Conservation (phyloP, 208 protist species). For the Leishmania major region DNA sequence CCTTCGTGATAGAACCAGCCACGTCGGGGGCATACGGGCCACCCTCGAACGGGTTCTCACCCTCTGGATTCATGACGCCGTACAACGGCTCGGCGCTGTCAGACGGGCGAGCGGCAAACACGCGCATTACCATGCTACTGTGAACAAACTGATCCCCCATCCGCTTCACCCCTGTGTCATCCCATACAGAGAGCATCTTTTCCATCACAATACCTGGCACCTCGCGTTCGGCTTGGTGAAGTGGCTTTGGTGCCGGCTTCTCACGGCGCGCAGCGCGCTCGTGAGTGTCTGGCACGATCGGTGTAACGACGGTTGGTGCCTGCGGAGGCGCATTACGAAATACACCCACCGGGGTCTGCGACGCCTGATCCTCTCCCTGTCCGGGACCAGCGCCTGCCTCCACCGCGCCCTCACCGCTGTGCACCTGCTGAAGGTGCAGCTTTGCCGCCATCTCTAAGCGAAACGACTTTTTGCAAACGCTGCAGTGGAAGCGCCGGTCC, state of each 20-base stretch:
- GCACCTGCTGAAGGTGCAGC: slow-evolving; percentile 85
- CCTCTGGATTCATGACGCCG: slow-evolving; percentile 43
- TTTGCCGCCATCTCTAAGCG: slow-evolving; percentile 89
- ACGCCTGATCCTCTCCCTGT: slow-evolving; percentile 15
- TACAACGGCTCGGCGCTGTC: slow-evolving; percentile 51
- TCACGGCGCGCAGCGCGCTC: slow-evolving; percentile 47
- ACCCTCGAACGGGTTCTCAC: slow-evolving; percentile 53
- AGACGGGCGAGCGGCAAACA: slow-evolving; percentile 71
- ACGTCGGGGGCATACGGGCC: not conserved
- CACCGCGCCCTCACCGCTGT: slow-evolving; percentile 70
- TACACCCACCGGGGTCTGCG: slow-evolving; percentile 16
- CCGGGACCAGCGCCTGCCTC: slow-evolving; percentile 67
- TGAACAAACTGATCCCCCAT: slow-evolving; percentile 81
- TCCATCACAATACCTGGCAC: slow-evolving; percentile 64
- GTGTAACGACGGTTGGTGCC: slow-evolving; percentile 21
- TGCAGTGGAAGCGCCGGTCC: slow-evolving; percentile 89
- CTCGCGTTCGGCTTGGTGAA: slow-evolving; percentile 74
- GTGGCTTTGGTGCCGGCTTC: slow-evolving; percentile 78
- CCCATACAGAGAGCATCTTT: slow-evolving; percentile 81
- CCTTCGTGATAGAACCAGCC: not conserved
- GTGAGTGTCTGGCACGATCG: slow-evolving; percentile 24
- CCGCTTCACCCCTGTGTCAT: slow-evolving; percentile 69
- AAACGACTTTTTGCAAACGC: slow-evolving; percentile 87
- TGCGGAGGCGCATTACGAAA: slow-evolving; percentile 34
- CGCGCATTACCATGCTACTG: slow-evolving; percentile 90